A percentile compares a stretch with the other conserved stretches of the same genome.
Conservation (phyloP, 1,139 yeast species). For the Meyerozyma carpophila region DNA sequence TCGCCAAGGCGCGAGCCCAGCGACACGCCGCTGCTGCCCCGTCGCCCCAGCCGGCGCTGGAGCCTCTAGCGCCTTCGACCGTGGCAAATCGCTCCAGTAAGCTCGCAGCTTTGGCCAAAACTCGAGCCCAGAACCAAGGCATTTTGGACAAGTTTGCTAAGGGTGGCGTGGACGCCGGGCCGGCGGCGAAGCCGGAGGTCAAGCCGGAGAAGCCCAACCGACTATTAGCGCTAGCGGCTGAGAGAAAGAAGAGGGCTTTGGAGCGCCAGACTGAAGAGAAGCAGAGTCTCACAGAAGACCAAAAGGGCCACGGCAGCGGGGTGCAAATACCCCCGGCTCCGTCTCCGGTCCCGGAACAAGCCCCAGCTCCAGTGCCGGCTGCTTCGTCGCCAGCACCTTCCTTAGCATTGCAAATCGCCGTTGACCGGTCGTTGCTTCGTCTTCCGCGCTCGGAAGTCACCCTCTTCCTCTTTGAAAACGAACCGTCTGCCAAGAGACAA, state of each 20-base stretch:
- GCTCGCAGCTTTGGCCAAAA: conserved; percentile 44
- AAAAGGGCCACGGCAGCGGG: too few relatives aligned
- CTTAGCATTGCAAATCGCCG: background rate
- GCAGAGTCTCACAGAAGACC: background rate
- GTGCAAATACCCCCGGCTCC: too few relatives aligned
- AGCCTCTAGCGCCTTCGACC: background rate
- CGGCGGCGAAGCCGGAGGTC: too few relatives aligned
- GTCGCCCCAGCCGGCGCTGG: background rate
- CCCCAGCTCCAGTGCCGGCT: too few relatives aligned
- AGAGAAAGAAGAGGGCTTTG: background rate
- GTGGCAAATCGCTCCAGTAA: conserved; percentile 20
- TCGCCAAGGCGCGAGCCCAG: conserved; percentile 1
- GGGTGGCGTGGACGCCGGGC: background rate
- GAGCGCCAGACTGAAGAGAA: background rate
- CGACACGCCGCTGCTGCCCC: background rate
- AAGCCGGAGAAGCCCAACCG: background rate
- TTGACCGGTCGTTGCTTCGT: background rate
- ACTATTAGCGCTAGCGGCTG: background rate
- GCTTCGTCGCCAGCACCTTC: background rate
- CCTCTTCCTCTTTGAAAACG: background rate
- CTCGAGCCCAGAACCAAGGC: conserved; percentile 20
- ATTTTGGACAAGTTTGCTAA: background rate
- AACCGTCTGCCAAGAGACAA: conserved; percentile 15
- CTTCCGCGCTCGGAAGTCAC: background rate
- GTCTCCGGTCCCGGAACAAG: too few relatives aligned